Evolutionary conservation across 2,329 filamentous ascomycete genomes (phyloP), one percentile per base, ranked within the genome.

Genomic region (Ploettnerulaceae sp.): DNA sequence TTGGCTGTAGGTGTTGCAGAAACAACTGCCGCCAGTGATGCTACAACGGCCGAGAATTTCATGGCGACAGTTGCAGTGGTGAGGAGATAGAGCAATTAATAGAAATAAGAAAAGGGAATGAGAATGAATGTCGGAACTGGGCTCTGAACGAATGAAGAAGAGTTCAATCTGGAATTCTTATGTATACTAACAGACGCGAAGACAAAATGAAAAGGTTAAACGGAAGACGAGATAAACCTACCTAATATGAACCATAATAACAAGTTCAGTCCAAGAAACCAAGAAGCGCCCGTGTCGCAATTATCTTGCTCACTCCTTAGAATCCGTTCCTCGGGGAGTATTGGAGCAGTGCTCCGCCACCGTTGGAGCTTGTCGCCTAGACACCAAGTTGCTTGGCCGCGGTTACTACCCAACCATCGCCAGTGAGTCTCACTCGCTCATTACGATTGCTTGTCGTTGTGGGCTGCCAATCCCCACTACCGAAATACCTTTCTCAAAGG

Each of bases 21-120:
- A 22, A 40, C 39, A 15, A 44, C 47, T 21, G 45, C 55, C 47
- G 55, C 57, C 33, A 60, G 51, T 33, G 51, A 54, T 32, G 52
- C 53, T 24, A 57, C 37, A n/a, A 52, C 34, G 4, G 49, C 45
- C 38, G 54, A 52, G 32, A 48, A 51, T 54, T 58, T 59, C 57
- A 59, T 59, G n/a, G 47, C 57, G 41, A 42, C 28, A 28, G 25
- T 28, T 7, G 25, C 7, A 17, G 20, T 5, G 3, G 5, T n/a
- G 20, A 12, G 20, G 21, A 24, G 6, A 33, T 33, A 17, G 21
- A 28, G 21, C 17, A 36, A 12, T 20, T 21, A 36, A 25, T 20
- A 44, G n/a, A 35, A 36, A n/a, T 22, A 12, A 21, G 8, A 18
- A 29, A 34, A 20, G 25, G 21, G 7, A 20, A 20, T n/a, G 5